A percentile compares a stretch with the other conserved stretches of the same genome.
phyloP scores from a whole-genome alignment of 2,329 filamentous ascomycete genomes.

The Passalora sequoiae region DNA sequence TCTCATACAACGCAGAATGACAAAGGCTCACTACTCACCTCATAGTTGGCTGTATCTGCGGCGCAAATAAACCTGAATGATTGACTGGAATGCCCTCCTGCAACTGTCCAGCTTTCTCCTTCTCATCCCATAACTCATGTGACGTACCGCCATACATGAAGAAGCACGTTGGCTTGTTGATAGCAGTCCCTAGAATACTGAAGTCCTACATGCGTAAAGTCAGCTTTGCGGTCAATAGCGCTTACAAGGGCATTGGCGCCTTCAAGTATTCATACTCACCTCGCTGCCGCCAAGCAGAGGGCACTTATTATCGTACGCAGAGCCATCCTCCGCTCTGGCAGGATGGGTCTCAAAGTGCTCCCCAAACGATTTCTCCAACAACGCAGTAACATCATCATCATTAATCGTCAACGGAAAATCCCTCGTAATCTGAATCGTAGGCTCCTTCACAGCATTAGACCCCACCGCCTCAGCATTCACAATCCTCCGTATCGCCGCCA shows the following conservation, averaged over 20 bases:
- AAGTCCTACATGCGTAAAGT: no score
- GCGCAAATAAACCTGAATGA: conserved; percentile 56
- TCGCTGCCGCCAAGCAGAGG: conserved; percentile 48
- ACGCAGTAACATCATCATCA: conserved; percentile 41
- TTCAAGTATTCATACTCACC: no score
- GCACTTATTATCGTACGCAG: conserved; percentile 36
- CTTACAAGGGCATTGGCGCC: no score
- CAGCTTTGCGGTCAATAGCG: no score
- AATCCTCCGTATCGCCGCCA: conserved; percentile 49
- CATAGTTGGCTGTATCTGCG: conserved; percentile 56
- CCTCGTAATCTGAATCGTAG: conserved; percentile 40
- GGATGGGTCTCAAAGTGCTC: conserved; percentile 39
- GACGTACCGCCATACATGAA: conserved; percentile 55
- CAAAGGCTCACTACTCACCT: no score
- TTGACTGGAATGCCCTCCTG: conserved; percentile 53
- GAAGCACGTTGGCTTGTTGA: conserved; percentile 50
- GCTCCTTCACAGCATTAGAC: conserved; percentile 40
- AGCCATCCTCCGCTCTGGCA: conserved; percentile 10
- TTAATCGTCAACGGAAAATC: conserved; percentile 51
- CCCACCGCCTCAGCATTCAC: conserved; percentile 53
- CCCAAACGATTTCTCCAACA: conserved; percentile 43
- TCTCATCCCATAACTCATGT: conserved; percentile 47
- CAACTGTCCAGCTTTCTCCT: conserved; percentile 41
- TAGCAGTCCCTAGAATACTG: conserved; percentile 48
- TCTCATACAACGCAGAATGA: no score